Evolutionary conservation across 1,284 basidiomycete genomes (phyloP).

Genomic region (Mycena citricolor): DNA sequence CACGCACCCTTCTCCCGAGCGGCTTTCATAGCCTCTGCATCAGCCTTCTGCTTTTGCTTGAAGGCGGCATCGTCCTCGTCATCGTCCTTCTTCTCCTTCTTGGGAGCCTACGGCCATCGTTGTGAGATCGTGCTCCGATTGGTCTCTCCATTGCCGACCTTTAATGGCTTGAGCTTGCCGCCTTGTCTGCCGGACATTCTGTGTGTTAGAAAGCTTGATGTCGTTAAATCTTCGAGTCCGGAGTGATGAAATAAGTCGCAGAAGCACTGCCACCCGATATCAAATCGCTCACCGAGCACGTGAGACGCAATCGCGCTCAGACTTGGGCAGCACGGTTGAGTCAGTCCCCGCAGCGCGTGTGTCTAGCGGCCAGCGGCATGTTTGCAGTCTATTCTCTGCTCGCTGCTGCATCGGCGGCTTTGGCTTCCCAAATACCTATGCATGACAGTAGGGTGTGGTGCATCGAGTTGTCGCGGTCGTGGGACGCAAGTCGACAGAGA

Average conservation of each 20-base stretch:
- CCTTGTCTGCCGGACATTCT: slow-evolving; percentile 73
- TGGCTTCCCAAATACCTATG: slow-evolving; percentile 10
- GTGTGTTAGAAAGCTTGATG: slow-evolving; percentile 21
- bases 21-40: slow-evolving; percentile 66
- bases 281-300: too few relatives aligned
- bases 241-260: not conserved
- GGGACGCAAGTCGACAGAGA: slow-evolving; percentile 35
- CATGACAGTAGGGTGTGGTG: slow-evolving; percentile 28
- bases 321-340: too few relatives aligned
- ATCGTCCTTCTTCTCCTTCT: slow-evolving; percentile 74
- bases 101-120: slow-evolving; percentile 54
- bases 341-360: too few relatives aligned
- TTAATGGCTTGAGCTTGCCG: slow-evolving; percentile 78
- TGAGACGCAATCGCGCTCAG: too few relatives aligned
- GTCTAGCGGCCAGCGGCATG: too few relatives aligned
- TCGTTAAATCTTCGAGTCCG: slow-evolving; percentile 8
- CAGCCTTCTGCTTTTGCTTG: slow-evolving; percentile 73
- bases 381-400: slow-evolving; percentile 2
- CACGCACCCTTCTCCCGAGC: slow-evolving; percentile 65
- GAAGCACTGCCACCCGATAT: too few relatives aligned
- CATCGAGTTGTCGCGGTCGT: slow-evolving; percentile 30
- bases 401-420: slow-evolving; percentile 2
- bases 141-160: slow-evolving; percentile 39
- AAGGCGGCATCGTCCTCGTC: slow-evolving; percentile 70
- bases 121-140: not conserved